Evolutionary conservation across 345 rosid species (phyloP).

Genomic region (Eucalyptus dawsonii): DNA sequence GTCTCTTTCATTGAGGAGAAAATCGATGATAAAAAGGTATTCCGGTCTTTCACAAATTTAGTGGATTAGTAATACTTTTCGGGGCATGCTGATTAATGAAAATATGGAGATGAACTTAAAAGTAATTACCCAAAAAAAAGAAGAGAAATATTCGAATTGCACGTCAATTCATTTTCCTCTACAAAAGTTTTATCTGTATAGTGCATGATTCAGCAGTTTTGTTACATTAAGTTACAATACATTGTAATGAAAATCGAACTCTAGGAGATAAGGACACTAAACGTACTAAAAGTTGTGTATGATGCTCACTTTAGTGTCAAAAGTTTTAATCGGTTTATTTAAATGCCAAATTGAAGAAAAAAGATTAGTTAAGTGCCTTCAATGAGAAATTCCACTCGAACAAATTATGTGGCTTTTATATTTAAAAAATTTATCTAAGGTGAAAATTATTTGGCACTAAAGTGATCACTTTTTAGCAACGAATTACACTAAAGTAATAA

Average conservation of each 20-base stretch:
- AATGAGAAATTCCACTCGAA: fast-evolving
- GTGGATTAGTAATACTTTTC: not conserved
- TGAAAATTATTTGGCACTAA: no score
- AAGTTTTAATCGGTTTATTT: fast-evolving
- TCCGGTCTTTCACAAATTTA: not conserved
- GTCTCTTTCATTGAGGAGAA: not conserved
- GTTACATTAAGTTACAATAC: not conserved
- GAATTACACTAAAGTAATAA: no score
- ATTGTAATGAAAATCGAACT: fast-evolving
- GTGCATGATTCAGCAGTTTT: fast-evolving
- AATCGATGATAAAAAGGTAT: not conserved
- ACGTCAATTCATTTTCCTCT: not conserved
- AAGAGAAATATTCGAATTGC: not conserved
- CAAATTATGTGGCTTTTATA: no score
- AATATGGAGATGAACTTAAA: not conserved
- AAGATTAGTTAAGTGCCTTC: no score
- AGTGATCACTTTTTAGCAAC: no score
- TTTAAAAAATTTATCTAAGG: fast-evolving
- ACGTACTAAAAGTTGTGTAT: fast-evolving
- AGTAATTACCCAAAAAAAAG: not conserved
- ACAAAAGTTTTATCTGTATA: not conserved
- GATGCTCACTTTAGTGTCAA: fast-evolving
- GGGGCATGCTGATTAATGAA: not conserved
- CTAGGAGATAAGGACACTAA: fast-evolving
- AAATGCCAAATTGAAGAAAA: no score